Evolutionary conservation across 306 rosid genomes (phyloP).

Genomic region (Trifolium repens): DNA sequence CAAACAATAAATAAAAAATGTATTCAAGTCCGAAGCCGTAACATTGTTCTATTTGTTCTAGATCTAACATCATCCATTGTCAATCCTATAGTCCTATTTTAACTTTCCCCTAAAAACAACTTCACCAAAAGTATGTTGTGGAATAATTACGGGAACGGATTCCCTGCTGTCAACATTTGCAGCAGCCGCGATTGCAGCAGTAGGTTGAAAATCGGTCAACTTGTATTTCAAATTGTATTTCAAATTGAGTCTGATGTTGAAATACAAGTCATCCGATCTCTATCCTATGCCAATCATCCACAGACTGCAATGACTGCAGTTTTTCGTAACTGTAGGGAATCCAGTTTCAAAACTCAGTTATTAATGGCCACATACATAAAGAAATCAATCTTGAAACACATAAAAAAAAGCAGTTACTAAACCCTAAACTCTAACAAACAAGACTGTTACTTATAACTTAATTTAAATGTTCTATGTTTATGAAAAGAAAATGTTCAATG

Average conservation of each 20-base stretch:
- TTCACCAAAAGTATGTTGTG: slow-evolving; percentile 4
- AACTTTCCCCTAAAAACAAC: not conserved
- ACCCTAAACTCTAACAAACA: slow-evolving; percentile 1
- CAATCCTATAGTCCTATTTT: not conserved
- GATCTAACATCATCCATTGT: not conserved
- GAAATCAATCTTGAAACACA: slow-evolving; percentile 7
- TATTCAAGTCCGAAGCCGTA: not conserved
- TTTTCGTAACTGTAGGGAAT: not conserved
- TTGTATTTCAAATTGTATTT: not conserved
- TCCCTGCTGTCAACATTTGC: not conserved
- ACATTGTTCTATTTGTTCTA: not conserved
- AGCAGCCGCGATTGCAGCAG: not conserved
- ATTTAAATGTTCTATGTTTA: slow-evolving; percentile 1
- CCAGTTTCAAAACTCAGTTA: not conserved
- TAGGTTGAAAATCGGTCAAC: not conserved
- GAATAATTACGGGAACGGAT: not conserved
- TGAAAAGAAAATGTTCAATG: slow-evolving; percentile 27
- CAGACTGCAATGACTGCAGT: not conserved
- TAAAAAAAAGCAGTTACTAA: not conserved
- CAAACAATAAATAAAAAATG: not conserved
- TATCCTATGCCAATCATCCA: not conserved
- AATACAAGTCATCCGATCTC: not conserved
- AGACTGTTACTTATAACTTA: slow-evolving; percentile 31
- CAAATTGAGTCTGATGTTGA: not conserved
- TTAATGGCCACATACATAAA: slow-evolving; percentile 15